phyloP scores from a whole-genome alignment of 2,329 filamentous ascomycete species.

The Incumbomyces lentus region DNA sequence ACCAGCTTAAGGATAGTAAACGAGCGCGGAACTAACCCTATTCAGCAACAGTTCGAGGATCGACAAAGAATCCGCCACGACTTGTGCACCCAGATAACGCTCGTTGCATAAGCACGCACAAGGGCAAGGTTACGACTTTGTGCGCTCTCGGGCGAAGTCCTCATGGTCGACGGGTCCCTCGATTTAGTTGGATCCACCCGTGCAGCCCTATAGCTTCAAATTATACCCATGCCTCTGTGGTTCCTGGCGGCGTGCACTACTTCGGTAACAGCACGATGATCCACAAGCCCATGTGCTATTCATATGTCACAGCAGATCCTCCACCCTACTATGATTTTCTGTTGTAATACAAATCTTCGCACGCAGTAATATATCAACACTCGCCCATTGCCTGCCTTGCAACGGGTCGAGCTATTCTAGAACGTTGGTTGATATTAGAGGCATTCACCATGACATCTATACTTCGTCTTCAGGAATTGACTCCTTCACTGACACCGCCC shows the following conservation, averaged over 20 bases:
- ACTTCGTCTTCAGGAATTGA: constrained; percentile 3
- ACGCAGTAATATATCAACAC: constrained; percentile 4
- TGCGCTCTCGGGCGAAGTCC: constrained; percentile 1
- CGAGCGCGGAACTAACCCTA: neutral
- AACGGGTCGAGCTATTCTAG: neutral
- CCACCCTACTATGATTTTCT: neutral
- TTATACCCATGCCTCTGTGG: constrained; percentile 4
- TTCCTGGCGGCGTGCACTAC: constrained; percentile 1
- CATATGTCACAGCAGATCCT: constrained; percentile 3
- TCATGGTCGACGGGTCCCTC: neutral
- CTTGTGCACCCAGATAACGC: constrained; percentile 2
- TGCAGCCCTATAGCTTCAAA: constrained; percentile 1
- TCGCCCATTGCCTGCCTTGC: too few species aligned
- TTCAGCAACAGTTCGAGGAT: constrained; percentile 1
- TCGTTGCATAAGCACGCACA: too few species aligned
- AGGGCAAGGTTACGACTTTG: neutral
- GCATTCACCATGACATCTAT: constrained; percentile 5
- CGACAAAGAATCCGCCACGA: neutral
- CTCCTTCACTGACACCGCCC: constrained; percentile 18
- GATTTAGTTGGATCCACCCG: neutral
- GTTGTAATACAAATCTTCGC: neutral
- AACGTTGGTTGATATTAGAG: constrained; percentile 1
- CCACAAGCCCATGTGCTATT: constrained; percentile 5
- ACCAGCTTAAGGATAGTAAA: neutral
- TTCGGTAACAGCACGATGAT: constrained; percentile 4